Evolutionary conservation across 2,329 filamentous ascomycete species (phyloP).

Genomic region (Talaromyces marneffei): DNA sequence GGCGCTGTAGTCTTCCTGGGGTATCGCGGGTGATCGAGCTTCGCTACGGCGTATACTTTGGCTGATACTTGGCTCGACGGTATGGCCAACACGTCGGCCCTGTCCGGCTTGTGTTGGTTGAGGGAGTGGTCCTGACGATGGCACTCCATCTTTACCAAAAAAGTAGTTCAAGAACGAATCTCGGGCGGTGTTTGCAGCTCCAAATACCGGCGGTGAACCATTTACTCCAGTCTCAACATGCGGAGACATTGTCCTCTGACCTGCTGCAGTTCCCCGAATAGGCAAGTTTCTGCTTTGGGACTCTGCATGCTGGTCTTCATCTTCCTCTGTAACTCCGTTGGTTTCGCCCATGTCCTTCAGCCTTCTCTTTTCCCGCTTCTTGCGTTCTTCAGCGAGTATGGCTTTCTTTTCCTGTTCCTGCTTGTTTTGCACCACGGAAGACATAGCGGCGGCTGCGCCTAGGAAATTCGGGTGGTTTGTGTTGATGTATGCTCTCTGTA

Average conservation of each 20-base stretch:
- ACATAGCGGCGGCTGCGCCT: conserved; percentile 94
- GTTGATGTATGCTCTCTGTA: conserved; percentile 97
- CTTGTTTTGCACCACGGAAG: conserved; percentile 87
- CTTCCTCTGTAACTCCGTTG: conserved; percentile 69
- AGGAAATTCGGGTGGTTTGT: conserved; percentile 99
- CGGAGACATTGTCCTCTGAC: conserved; percentile 75
- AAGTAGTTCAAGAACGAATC: conserved; percentile 99
- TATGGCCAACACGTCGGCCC: conserved; percentile 67
- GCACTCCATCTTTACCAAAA: conserved; percentile 79
- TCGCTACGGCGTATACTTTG: conserved; percentile 73
- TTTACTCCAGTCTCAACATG: conserved; percentile 57
- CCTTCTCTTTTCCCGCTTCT: conserved; percentile 75
- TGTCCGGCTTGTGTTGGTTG: conserved; percentile 36
- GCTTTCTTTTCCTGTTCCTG: conserved; percentile 87
- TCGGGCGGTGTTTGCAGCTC: conserved; percentile 58
- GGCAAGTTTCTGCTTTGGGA: conserved; percentile 50
- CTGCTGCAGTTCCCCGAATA: conserved; percentile 56
- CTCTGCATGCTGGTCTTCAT: conserved; percentile 58
- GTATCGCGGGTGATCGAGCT: conserved; percentile 37
- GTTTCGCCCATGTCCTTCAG: conserved; percentile 71
- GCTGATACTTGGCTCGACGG: conserved; percentile 71
- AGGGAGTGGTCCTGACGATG: conserved; percentile 40
- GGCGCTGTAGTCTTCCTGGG: conserved; percentile 39
- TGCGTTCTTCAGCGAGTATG: conserved; percentile 73
- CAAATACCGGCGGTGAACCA: conserved; percentile 60